Evolutionary conservation across 495 filamentous ascomycete species (phyloP).

Genomic region (Hapsidospora chrysogenum): DNA sequence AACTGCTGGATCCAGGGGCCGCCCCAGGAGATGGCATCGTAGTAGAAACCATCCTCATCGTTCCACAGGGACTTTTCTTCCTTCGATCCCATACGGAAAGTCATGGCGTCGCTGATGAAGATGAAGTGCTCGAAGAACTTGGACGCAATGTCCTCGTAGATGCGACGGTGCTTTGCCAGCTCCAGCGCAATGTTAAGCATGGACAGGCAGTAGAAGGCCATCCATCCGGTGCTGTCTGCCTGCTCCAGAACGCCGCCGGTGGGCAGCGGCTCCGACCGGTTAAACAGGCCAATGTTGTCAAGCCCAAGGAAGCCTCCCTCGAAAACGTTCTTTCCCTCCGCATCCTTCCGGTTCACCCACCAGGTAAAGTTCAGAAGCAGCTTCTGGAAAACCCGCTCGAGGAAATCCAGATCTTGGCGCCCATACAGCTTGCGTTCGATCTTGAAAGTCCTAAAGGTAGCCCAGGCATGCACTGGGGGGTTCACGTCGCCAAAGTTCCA

Average conservation of each 20-base stretch:
- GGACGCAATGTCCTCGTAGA: constrained; percentile 92
- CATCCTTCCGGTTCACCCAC: constrained; percentile 96
- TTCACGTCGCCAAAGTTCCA: constrained; percentile 99
- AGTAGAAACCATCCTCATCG: constrained; percentile 91
- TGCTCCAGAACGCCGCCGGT: constrained; percentile 89
- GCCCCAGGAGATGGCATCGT: constrained; percentile 92
- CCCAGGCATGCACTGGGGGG: constrained; percentile 92
- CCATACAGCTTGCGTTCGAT: constrained; percentile 97
- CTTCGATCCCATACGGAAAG: constrained; percentile 61
- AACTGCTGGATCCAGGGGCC: constrained; percentile 85
- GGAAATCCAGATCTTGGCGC: constrained; percentile 82
- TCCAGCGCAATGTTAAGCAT: constrained; percentile 96
- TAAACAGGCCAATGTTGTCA: constrained; percentile 95
- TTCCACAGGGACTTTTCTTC: constrained; percentile 81
- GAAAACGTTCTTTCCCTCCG: constrained; percentile 87
- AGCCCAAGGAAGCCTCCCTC: constrained; percentile 94
- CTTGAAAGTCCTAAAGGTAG: constrained; percentile 88
- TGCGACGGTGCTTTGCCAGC: constrained; percentile 86
- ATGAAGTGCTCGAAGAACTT: constrained; percentile 99
- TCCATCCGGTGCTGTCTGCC: constrained; percentile 96
- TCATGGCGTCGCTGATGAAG: constrained; percentile 96
- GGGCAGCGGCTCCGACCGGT: constrained; percentile 89
- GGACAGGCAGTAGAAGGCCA: constrained; percentile 87
- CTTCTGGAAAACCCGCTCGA: constrained; percentile 95
- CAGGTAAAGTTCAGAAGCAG: constrained; percentile 92